Evolutionary conservation across 2,329 filamentous ascomycete genomes (phyloP).

Genomic region (Alternaria gaisen): DNA sequence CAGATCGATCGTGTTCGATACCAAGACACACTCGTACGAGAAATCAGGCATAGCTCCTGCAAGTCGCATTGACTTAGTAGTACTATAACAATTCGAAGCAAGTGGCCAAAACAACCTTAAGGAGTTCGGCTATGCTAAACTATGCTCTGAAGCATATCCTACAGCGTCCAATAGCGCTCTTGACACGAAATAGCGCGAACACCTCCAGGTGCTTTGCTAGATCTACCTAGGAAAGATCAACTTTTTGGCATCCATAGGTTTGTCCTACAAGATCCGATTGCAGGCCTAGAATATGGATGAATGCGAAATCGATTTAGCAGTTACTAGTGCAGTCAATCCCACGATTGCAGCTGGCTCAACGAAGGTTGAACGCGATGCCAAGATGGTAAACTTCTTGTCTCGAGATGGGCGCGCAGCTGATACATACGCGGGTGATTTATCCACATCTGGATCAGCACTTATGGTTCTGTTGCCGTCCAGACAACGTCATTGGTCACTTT

Average conservation of each 20-base stretch:
- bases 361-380: background rate
- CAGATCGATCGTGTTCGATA: background rate
- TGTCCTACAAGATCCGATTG: background rate
- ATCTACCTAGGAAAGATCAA: background rate
- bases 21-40: background rate
- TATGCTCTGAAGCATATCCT: background rate
- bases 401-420: background rate
- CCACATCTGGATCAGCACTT: constrained; percentile 1
- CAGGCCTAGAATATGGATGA: background rate
- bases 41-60: background rate
- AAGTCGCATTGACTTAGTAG: background rate
- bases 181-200: background rate
- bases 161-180: background rate
- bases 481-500: background rate
- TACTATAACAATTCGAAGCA: background rate
- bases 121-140: background rate
- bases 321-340: background rate
- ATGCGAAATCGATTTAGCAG: background rate
- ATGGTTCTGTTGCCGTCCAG: background rate
- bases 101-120: background rate
- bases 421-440: background rate
- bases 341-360: background rate
- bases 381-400: background rate
- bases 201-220: background rate
- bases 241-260: background rate